Evolutionary conservation across 805 yeast genomes (phyloP).

Genomic region (Ogataea paradorogensis): DNA sequence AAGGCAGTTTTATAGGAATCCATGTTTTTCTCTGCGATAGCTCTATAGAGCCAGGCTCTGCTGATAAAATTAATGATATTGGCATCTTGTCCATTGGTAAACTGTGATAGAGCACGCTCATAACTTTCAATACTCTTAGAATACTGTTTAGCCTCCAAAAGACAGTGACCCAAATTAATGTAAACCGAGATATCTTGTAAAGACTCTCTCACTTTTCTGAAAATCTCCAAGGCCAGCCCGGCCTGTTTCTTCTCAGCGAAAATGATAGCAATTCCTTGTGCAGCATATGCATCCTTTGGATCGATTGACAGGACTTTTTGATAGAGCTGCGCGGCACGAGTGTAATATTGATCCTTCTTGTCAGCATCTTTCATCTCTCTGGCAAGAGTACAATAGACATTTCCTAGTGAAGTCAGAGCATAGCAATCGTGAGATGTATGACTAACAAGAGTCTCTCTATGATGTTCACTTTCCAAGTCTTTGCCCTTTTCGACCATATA

Average conservation of each 20-base stretch:
- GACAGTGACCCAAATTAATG: slow-evolving; percentile 84
- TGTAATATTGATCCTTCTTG: slow-evolving; percentile 68
- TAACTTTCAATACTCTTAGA: slow-evolving; percentile 86
- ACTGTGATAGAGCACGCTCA: slow-evolving; percentile 71
- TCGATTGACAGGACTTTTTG: slow-evolving; percentile 86
- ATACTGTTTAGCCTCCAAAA: slow-evolving; percentile 76
- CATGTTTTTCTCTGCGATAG: slow-evolving; percentile 60
- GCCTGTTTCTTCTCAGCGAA: slow-evolving; percentile 81
- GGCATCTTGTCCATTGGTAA: slow-evolving; percentile 60
- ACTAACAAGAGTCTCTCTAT: slow-evolving; percentile 78
- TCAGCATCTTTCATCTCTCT: slow-evolving; percentile 63
- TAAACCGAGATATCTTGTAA: slow-evolving; percentile 79
- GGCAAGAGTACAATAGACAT: slow-evolving; percentile 79
- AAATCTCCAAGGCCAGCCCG: slow-evolving; percentile 76
- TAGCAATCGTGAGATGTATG: slow-evolving; percentile 86
- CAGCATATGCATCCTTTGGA: slow-evolving; percentile 87
- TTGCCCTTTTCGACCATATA: slow-evolving; percentile 44
- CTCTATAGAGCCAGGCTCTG: slow-evolving; percentile 85
- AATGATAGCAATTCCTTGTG: slow-evolving; percentile 94
- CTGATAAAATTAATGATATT: slow-evolving; percentile 72
- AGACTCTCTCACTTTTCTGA: slow-evolving; percentile 87
- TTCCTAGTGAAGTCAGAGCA: slow-evolving; percentile 87
- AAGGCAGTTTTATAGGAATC: slow-evolving; percentile 61
- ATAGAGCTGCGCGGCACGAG: slow-evolving; percentile 88
- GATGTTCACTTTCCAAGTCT: slow-evolving; percentile 71